These are phyloP conservation scores for Cercophora scortea DNA, from an alignment of 495 filamentous ascomycete species.

Conservation along the genomic window DNA sequence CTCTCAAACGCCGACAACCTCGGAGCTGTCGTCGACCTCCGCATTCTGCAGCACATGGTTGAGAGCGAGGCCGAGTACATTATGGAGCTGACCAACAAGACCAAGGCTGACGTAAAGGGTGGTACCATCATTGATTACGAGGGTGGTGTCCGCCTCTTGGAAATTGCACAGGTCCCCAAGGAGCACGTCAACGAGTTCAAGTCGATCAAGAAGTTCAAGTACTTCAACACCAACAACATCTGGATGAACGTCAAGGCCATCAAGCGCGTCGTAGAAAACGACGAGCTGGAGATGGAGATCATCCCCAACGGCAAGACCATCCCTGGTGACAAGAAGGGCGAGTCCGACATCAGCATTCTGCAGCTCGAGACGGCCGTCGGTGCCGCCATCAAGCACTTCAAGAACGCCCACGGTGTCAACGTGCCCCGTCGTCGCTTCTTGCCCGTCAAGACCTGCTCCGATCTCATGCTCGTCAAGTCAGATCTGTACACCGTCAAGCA, in stretches of 20 bases:
- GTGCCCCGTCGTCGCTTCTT: slow-evolving; percentile 96
- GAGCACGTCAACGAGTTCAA: slow-evolving; percentile 99
- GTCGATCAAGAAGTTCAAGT: slow-evolving; percentile 99
- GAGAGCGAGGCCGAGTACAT: slow-evolving; percentile 94
- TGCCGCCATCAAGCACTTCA: slow-evolving; percentile 97
- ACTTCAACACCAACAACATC: slow-evolving; percentile 99
- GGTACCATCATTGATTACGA: slow-evolving; percentile 99
- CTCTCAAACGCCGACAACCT: slow-evolving; percentile 98
- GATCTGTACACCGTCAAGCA: slow-evolving; percentile 99
- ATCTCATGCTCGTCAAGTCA: slow-evolving; percentile 99
- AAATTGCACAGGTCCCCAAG: slow-evolving; percentile 99
- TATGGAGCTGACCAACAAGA: slow-evolving; percentile 99
- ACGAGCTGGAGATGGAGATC: slow-evolving; percentile 99
- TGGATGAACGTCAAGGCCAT: slow-evolving; percentile 97
- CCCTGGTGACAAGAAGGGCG: slow-evolving; percentile 97
- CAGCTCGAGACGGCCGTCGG: slow-evolving; percentile 98
- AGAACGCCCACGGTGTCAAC: slow-evolving; percentile 98
- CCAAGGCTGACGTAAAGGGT: slow-evolving; percentile 99
- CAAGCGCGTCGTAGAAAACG: slow-evolving; percentile 97
- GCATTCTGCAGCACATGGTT: slow-evolving; percentile 98
- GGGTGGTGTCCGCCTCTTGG: slow-evolving; percentile 87
- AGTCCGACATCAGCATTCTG: slow-evolving; percentile 93
- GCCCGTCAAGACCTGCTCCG: slow-evolving; percentile 99
- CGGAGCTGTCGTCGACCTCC: slow-evolving; percentile 92
- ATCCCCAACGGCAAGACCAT: slow-evolving; percentile 99